Base-by-base conservation (phyloP, 345 rosid species). In the Melaleuca quinquenervia region DNA sequence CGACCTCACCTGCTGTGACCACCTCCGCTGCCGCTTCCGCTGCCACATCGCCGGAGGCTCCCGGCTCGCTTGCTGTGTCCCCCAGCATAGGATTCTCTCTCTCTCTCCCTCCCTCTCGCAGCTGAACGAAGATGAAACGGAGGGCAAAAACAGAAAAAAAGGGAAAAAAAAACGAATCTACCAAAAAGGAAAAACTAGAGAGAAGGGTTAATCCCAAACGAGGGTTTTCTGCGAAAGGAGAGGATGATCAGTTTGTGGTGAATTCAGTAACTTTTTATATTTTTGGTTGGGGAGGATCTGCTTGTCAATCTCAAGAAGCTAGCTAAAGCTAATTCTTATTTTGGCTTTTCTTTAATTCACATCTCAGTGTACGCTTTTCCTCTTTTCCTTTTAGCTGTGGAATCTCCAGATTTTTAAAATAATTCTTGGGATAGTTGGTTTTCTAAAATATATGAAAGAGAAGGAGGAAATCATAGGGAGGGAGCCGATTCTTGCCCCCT, bases 301-400 rank as follows among this genome's bases (percentile, higher is more conserved):
- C 87, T 85, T 85, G 87, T 85, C 87, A 41, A 85, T 85, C 86
- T 85, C 86, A 85, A 78, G 87, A 78, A 78, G 84, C 84, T 85
- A 18, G 82, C 82, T 82, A 27, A 82, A 50, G 53, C 53, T 82
- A 3, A 24, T 26, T 29, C 49, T 14, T 2, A 8, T 84, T 5
- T n/a, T 32, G 36, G 36, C 70, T n/a, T 44, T 84, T 44, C 49
- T 41, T 27, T 52, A 27, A 48, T 20, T 82, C 10, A 32, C 44
- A 70, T 36, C 48, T 36, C 48, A 9, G 80, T 2, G 48, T 70
- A 70, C 80, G 24, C 80, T 70, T 70, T 70, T 84, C 60, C 41
- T n/a, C 85, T 62, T 83, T 84, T 26, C 76, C 70, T 84, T 84
- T 84, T 84, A 27, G 54, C 85, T n/a, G 82, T 49, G 75, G 85